Percentiles rank a stretch among this genome's conserved stretches.
Conservation (phyloP, 2,329 filamentous ascomycete genomes). For the Diplodia mutila region DNA sequence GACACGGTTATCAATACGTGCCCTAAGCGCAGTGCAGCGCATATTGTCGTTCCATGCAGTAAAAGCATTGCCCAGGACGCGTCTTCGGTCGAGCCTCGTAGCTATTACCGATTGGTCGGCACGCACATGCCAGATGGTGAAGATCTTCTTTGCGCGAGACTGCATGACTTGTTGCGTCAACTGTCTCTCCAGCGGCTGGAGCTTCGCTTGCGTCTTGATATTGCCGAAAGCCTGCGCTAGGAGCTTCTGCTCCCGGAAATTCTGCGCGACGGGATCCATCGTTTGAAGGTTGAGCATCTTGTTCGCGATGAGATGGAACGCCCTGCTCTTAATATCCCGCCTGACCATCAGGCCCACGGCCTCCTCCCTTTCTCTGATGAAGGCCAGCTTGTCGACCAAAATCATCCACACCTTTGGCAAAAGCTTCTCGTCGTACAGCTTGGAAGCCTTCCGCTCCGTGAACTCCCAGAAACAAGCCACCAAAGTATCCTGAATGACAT, state of each 20-base stretch:
- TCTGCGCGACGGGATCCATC: slow-evolving; percentile 41
- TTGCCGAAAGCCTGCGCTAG: slow-evolving; percentile 32
- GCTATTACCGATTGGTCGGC: slow-evolving; percentile 51
- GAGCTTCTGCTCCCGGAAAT: slow-evolving; percentile 37
- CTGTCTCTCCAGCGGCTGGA: slow-evolving; percentile 41
- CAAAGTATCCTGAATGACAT: slow-evolving; percentile 38
- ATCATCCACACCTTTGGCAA: slow-evolving; percentile 34
- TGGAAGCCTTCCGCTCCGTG: slow-evolving; percentile 39
- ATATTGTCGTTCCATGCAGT: slow-evolving; percentile 66
- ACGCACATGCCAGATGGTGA: slow-evolving; percentile 56
- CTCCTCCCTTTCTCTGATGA: slow-evolving; percentile 35
- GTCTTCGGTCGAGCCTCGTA: slow-evolving; percentile 53
- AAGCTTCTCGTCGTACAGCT: slow-evolving; percentile 37
- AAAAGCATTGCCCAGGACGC: slow-evolving; percentile 61
- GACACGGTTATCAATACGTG: slow-evolving; percentile 60
- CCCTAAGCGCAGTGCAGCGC: slow-evolving; percentile 56
- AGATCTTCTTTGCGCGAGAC: slow-evolving; percentile 36
- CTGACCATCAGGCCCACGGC: slow-evolving; percentile 30
- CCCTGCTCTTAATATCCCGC: slow-evolving; percentile 34
- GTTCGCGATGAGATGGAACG: slow-evolving; percentile 32
- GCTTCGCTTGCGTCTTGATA: slow-evolving; percentile 2
- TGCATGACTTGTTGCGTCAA: slow-evolving; percentile 45
- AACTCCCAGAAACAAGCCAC: slow-evolving; percentile 45
- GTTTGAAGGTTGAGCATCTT: slow-evolving; percentile 27
- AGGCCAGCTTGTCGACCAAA: slow-evolving; percentile 35